These are phyloP conservation scores for Cercospora zeae-maydis DNA, from an alignment of 2,329 filamentous ascomycete species.

Conservation along the genomic window DNA sequence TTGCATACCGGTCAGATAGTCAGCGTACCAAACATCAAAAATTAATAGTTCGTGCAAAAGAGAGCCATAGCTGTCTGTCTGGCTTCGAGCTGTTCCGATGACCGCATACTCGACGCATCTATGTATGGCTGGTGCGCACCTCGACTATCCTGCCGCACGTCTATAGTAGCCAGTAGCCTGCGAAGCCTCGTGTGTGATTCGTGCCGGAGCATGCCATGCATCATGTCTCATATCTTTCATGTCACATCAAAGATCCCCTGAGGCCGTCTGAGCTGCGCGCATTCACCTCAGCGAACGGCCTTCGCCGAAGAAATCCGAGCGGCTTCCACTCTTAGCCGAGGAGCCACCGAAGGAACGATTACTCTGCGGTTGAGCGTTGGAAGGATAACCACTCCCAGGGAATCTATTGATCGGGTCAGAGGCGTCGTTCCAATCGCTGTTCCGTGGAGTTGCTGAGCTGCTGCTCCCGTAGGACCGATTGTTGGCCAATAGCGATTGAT, in stretches of 20 bases:
- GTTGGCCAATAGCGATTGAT: not conserved
- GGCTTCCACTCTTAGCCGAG: not conserved
- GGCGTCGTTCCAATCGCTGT: not conserved
- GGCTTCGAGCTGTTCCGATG: not conserved
- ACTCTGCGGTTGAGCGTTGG: not conserved
- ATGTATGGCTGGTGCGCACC: not conserved
- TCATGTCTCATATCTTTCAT: conserved; percentile 6
- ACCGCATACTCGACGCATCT: not conserved
- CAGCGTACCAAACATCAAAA: not conserved
- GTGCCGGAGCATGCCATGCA: not conserved
- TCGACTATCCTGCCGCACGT: not conserved
- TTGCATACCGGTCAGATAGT: not conserved
- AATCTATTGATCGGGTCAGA: not conserved
- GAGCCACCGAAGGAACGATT: not conserved
- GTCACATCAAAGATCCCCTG: not conserved
- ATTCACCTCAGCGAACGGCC: not conserved
- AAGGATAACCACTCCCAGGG: not conserved
- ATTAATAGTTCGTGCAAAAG: not conserved
- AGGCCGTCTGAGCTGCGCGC: not conserved
- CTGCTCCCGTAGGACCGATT: not conserved
- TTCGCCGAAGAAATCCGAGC: not conserved
- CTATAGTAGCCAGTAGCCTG: not conserved
- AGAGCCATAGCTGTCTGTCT: not conserved
- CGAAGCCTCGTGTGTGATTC: not conserved
- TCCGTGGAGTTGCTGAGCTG: not conserved